Evolutionary conservation across 164 flowering plant genomes (phyloP).

Genomic region (Stephania japonica): DNA sequence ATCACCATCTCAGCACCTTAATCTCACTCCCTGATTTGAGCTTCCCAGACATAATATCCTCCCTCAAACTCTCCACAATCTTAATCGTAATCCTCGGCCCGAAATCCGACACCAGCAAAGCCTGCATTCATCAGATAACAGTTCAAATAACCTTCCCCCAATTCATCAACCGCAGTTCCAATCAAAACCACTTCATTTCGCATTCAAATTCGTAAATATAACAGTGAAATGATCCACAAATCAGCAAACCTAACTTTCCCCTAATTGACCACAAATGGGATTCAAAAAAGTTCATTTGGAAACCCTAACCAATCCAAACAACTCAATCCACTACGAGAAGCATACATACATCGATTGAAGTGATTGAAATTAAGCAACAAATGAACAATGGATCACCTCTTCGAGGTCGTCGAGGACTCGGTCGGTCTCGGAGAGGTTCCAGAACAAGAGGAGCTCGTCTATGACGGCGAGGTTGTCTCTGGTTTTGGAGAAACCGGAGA

Average conservation of each 20-base stretch:
- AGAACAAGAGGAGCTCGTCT: constrained; percentile 83
- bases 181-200: too few relatives aligned
- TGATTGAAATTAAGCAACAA: background rate
- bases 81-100: constrained; percentile 85
- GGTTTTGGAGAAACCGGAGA: constrained; percentile 90
- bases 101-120: constrained; percentile 86
- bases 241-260: too few relatives aligned
- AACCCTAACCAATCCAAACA: too few relatives aligned
- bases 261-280: too few relatives aligned
- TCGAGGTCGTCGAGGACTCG: constrained; percentile 91
- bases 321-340: too few relatives aligned
- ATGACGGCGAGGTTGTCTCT: constrained; percentile 86
- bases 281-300: too few relatives aligned
- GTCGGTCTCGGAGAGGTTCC: constrained; percentile 92
- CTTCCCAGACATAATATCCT: constrained; percentile 80
- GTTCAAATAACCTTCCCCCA: too few relatives aligned
- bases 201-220: too few relatives aligned
- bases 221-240: too few relatives aligned
- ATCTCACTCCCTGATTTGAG: constrained; percentile 93
- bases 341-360: too few relatives aligned
- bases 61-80: constrained; percentile 83
- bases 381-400: constrained; percentile 44
- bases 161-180: too few relatives aligned
- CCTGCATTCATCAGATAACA: constrained; percentile 33
- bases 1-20: constrained; percentile 41